Conservation (phyloP, 2,329 filamentous ascomycete species). For the Penicillium sp. region DNA sequence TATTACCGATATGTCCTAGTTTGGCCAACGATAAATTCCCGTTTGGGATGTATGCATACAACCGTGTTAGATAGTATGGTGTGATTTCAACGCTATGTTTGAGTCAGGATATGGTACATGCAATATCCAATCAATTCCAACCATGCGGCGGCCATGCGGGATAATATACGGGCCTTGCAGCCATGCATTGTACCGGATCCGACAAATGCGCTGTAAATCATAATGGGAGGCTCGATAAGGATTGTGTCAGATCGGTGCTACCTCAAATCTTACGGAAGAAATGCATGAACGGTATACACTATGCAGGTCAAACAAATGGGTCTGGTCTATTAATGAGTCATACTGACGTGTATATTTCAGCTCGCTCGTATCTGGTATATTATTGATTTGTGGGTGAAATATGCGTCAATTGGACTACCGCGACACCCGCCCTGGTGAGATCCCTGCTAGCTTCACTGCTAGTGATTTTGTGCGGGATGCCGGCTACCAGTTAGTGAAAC, state of each 20-base stretch:
- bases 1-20: not conserved
- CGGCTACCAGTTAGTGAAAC: constrained; percentile 18
- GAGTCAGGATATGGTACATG: not conserved
- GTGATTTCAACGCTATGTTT: not conserved
- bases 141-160: not conserved
- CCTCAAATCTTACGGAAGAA: not conserved
- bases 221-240: constrained; percentile 10
- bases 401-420: constrained; percentile 2
- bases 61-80: not conserved
- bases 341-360: not conserved
- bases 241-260: constrained; percentile 11
- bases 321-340: not conserved
- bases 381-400: not conserved
- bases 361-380: not conserved
- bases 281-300: not conserved
- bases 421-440: constrained; percentile 6
- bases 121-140: not conserved
- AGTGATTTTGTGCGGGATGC: not conserved
- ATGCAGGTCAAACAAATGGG: not conserved
- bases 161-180: not conserved
- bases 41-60: not conserved
- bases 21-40: not conserved
- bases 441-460: constrained; percentile 3
- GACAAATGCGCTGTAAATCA: not conserved
- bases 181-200: not conserved